Base-by-base conservation (phyloP, 2,329 filamentous ascomycete genomes). In the Aspergillus brasiliensis region DNA sequence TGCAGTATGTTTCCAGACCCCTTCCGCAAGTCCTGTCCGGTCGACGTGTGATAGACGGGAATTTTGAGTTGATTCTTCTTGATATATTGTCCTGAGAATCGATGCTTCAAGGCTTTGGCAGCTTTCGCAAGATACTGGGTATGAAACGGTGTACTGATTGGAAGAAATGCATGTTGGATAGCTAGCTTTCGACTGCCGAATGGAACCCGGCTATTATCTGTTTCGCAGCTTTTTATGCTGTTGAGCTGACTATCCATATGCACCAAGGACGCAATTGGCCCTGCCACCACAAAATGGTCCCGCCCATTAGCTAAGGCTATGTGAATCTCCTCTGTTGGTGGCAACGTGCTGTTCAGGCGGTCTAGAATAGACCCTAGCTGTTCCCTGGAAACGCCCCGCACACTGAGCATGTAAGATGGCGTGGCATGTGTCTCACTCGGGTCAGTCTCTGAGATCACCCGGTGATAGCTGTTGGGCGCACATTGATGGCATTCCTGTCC, bases 131-230 rank as follows among this genome's bases (percentile, higher is more conserved):
- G 70, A 49, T 78, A 73, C 4, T 63, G 60, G 15, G 71, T 77
- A 60, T 81, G 78, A 48, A 79, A 80, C 0, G 79, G 75, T 1
- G 74, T 72, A 25, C 71, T 75, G 49, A 80, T 77, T 0, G 78
- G 77, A 2, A 81, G 65, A 47, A 79, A 80, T 1, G 60, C 58
- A 58, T 67, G 59, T 4, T 60, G 62, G 31, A 74, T 57, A 23
- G 53, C 60, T 2, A 68, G 60, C 44, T 72, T 75, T 42, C 77
- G 69, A 23, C 69, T 66, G 17, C 66, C 69, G 54, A 73, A 75
- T 1, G 73, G 72, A 8, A 73, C 59, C n/a, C 70, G 60, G 23
- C 62, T 56, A 62, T 65, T 63, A 21, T 64, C 60, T 38, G 44
- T 21, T 1, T 52, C 57, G 27, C 56, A 21, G n/a, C 57, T 21